Evolutionary conservation across 1,284 basidiomycete species (phyloP), one percentile per base, ranked within the genome.

Genomic region (Moesziomyces sp.): DNA sequence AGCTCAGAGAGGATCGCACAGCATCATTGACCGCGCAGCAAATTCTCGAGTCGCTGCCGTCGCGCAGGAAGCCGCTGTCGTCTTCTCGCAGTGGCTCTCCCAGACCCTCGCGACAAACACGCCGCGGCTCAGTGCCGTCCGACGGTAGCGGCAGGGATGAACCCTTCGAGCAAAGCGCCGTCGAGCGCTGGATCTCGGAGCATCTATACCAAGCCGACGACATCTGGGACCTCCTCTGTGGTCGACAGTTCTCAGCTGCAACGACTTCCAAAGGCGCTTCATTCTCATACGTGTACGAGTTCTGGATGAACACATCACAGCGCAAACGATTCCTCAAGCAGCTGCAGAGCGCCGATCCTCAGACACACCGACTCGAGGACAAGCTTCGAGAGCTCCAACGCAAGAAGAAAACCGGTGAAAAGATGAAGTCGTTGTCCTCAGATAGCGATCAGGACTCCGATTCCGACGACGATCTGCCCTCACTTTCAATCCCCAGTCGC

Each of bases 191-290:
- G 72, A 34, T 63, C 3, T 46, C 52, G 19, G 38, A 62, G n/a
- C 28, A 58, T 9, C 46, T 74, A 5, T 34, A 40, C 3, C 18
- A 13, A 4, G 62, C 67, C 18, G 63, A 66, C 18, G 67, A 74
- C n/a, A 49, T 70, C 1, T 74, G 72, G 72, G 72, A 66, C 35
- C 45, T 74, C 19, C 59, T 74, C 7, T 61, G 62, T 43, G 26
- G 46, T 40, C 58, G 58, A 3, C 35, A 52, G 11, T 51, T 64
- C 35, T 60, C 56, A 2, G 43, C 26, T n/a, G 16, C 46, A 5
- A 14, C 43, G 0, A 35, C 50, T 9, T 16, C 9, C 13, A 46
- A 18, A 6, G 23, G 55, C 13, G 46, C 8, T 18, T 23, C 56
- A 1, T 16, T 55, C 5, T 26, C n/a, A 5, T 50, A 40, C 28